Base-by-base conservation (phyloP, 768 basidiomycete genomes). In the Lanmaoa pseudosensibilis region DNA sequence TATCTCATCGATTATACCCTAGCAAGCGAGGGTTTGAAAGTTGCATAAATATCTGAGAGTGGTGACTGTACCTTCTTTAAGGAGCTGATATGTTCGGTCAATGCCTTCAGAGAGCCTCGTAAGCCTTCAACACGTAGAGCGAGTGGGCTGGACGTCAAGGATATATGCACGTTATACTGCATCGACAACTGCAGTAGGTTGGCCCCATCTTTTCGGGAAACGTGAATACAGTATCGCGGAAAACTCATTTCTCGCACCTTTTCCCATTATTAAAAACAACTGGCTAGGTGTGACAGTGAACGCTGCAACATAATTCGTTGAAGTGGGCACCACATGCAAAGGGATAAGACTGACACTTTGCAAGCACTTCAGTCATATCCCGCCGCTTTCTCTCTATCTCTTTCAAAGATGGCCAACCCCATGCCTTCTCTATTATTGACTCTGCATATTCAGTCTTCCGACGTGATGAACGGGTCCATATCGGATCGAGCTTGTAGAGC, bases 201-300 rank as follows among this genome's bases (percentile, higher is more conserved):
- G 39, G 75, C 71, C 36, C 89, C 89, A 67, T 90, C 90, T 90
- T 41, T 27, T 37, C 46, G 23, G 13, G 10, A 58, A 50, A 56
- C 7, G 39, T 62, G 47, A 64, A 55, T 38, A n/a, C 32, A 60
- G 12, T 32, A 53, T 54, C 25, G 33, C n/a, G 16, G 7, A 32
- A 46, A 55, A 40, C 10, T 19, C 9, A 5, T 44, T 37, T 37
- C 43, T 49, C 59, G 48, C 32, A 87, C 90, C 86, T 80, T 80
- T 85, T 39, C 89, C 89, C 58, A 92, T 78, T 32, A 91, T 76
- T 32, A 91, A 66, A 66, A 91, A 89, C 7, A 89, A 76, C 61
- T 88, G 78, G 48, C 77, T 79, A 4, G 83, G 78, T 18, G 76
- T 78, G 55, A 92, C 71, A 33, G 78, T 70, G 62, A 87, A 81